phyloP scores from a whole-genome alignment of 2,329 filamentous ascomycete genomes.

The Penicillium sp. region DNA sequence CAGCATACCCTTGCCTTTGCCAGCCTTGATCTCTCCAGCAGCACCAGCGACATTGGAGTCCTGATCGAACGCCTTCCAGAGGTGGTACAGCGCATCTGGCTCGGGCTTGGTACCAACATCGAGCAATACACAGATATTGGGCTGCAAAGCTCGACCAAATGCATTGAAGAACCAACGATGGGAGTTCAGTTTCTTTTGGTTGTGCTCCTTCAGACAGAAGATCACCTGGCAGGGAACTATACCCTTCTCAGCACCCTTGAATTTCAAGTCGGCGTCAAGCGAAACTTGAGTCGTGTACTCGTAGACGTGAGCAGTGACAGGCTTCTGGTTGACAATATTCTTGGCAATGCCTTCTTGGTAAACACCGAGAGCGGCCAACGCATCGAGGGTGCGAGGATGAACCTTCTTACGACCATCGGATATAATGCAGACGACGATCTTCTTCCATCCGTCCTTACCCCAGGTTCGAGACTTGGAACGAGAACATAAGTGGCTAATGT shows the following conservation, averaged over 20 bases:
- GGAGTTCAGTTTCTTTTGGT: conserved; percentile 96
- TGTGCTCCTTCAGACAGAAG: conserved; percentile 98
- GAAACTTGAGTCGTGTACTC: conserved; percentile 99
- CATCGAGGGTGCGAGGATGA: conserved; percentile 89
- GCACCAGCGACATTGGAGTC: conserved; percentile 97
- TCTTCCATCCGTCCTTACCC: conserved; percentile 98
- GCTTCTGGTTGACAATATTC: conserved; percentile 94
- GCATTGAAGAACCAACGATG: conserved; percentile 99
- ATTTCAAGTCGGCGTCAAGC: conserved; percentile 91
- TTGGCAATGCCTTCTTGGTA: conserved; percentile 99
- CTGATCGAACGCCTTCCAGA: conserved; percentile 98
- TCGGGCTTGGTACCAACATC: conserved; percentile 95
- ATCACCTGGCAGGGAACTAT: conserved; percentile 98
- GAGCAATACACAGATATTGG: conserved; percentile 94
- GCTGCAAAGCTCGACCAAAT: conserved; percentile 87
- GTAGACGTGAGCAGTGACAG: conserved; percentile 95
- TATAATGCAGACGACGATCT: conserved; percentile 97
- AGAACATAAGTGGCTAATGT: conserved; percentile 94
- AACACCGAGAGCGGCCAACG: conserved; percentile 92
- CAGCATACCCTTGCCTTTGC: conserved; percentile 82
- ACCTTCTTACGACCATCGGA: conserved; percentile 93
- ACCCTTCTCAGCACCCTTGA: conserved; percentile 98
- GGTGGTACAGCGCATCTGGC: conserved; percentile 87
- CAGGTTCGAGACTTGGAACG: conserved; percentile 90
- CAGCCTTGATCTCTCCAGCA: conserved; percentile 96